A percentile compares a stretch with the other conserved stretches of the same genome.
Conservation (phyloP, 2,329 filamentous ascomycete species). For the Ascochyta clinopodiicola region DNA sequence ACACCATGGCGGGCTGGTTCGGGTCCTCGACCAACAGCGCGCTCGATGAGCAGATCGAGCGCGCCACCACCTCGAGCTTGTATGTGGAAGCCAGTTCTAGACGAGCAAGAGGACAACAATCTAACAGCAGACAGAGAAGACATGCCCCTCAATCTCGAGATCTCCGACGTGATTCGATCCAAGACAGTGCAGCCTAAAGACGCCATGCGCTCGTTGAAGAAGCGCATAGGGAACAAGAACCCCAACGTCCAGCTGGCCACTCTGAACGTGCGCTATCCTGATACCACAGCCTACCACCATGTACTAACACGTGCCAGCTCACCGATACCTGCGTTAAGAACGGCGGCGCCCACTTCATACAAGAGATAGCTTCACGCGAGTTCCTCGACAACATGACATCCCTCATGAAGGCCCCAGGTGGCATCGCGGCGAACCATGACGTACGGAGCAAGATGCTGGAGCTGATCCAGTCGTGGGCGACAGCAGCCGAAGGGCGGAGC, state of each 20-base stretch:
- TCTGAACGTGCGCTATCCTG: conserved; percentile 71
- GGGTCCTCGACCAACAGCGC: conserved; percentile 80
- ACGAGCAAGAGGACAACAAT: not conserved
- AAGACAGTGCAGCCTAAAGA: conserved; percentile 98
- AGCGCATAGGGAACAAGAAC: conserved; percentile 94
- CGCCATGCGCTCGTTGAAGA: conserved; percentile 95
- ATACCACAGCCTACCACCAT: not conserved
- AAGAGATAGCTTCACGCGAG: conserved; percentile 93
- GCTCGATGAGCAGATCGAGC: conserved; percentile 96
- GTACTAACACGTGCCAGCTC: conserved; percentile 61
- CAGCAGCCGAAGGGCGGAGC: conserved; percentile 82
- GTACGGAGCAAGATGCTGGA: conserved; percentile 92
- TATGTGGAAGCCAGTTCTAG: conserved; percentile 50
- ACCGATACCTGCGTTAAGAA: conserved; percentile 99
- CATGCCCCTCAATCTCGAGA: conserved; percentile 96
- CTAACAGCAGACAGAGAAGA: conserved; percentile 71
- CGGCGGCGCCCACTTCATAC: conserved; percentile 91
- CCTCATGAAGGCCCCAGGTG: conserved; percentile 79
- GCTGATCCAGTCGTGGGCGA: conserved; percentile 91
- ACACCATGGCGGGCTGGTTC: conserved; percentile 92
- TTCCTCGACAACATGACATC: conserved; percentile 98
- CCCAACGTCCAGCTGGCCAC: conserved; percentile 95
- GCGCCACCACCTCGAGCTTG: conserved; percentile 92
- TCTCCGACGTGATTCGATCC: conserved; percentile 95
- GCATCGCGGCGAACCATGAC: conserved; percentile 77